Conservation (phyloP, 345 rosid genomes). For the Salix suchowensis region DNA sequence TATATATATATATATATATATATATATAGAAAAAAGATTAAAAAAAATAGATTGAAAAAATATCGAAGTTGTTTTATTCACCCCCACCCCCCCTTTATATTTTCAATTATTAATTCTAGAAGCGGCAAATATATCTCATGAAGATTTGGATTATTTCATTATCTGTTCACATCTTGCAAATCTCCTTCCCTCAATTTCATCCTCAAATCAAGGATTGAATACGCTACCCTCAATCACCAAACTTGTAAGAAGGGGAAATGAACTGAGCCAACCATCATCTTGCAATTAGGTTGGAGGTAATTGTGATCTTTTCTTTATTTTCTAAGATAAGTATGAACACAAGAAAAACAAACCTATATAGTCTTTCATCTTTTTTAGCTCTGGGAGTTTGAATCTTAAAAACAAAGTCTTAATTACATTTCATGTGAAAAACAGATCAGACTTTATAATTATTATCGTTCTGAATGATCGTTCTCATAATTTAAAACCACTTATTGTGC, state of each 20-base stretch:
- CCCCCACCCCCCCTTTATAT: no score
- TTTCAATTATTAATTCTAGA: neutral
- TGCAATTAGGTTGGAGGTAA: constrained; percentile 33
- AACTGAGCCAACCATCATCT: constrained; percentile 25
- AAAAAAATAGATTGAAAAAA: neutral
- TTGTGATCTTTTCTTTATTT: constrained; percentile 28
- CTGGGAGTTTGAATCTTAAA: constrained; percentile 21
- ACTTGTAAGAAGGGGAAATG: neutral
- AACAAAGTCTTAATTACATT: constrained; percentile 9
- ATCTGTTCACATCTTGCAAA: neutral
- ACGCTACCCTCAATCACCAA: constrained; percentile 8
- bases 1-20: no score
- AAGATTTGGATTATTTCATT: neutral
- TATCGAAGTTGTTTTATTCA: neutral
- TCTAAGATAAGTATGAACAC: constrained; percentile 30
- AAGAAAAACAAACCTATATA: neutral
- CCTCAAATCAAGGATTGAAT: constrained; percentile 18
- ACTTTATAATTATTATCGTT: neutral
- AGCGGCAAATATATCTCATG: neutral
- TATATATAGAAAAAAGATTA: no score
- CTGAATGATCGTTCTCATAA: neutral
- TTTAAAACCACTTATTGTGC: neutral
- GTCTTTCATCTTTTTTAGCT: neutral
- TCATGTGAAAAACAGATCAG: neutral
- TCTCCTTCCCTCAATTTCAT: neutral